Evolutionary conservation across 176 grass and related monocot genomes (phyloP), one percentile per base, ranked within the genome.

Genomic region (Stipa capillata): DNA sequence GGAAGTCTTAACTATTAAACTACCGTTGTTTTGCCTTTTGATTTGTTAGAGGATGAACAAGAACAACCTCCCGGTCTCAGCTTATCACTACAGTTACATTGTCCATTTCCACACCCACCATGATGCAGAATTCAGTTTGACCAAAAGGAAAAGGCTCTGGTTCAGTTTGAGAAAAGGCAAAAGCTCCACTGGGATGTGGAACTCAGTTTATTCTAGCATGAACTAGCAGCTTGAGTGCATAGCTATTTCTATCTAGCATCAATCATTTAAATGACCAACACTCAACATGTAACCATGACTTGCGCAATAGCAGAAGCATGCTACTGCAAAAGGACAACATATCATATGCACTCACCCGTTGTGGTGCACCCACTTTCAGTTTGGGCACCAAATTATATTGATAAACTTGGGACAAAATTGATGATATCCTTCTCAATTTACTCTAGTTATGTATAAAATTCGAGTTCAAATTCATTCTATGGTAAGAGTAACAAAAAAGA

Each of bases 251-350:
- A 80, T 47, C 3, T n/a, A 86, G 58, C 37, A 76, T 25, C 11
- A 66, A 65, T 14, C 50, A 50, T 41, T 84, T 45, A n/a, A 59
- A 68, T 17, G 9, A 54, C 14, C 60, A 20, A 35, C 8, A 82
- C 52, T n/a, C 17, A 82, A 77, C 25, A 72, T 52, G 12, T 63
- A n/a, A 44, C 3, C 33, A 44, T 15, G 66, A 63, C 16, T 72
- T 82, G 35, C n/a, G 53, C 7, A 60, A 44, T 7, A 75, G 51
- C 18, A 76, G n/a, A 87, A 87, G 34, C 25, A 62, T 52, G 43
- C 13, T 34, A 24, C 3, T 53, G 63, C n/a, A n/a, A n/a, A n/a
- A n/a, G n/a, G n/a, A n/a, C n/a, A 25, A 57, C 24, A 57, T 57
- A 12, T 29, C 23, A 9, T 57, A 57, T 57, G 11, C 54, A 57